Evolutionary conservation across 345 rosid species (phyloP), one percentile per base, ranked within the genome.

Genomic region (Ceriops decandra): DNA sequence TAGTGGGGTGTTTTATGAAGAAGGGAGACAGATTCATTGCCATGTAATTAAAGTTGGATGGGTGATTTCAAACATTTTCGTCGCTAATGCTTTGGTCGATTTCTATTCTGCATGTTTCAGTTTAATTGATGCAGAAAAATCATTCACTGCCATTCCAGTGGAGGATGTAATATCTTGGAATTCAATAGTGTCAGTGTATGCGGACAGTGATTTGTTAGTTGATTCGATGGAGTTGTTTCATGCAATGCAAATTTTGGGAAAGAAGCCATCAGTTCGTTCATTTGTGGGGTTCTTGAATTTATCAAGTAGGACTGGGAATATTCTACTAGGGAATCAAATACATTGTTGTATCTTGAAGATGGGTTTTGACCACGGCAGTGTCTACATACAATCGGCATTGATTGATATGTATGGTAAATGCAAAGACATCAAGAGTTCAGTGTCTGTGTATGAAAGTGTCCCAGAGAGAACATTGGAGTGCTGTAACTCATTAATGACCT

Each of bases 341-440:
- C 93, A 92, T 72, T 80, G 88, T 75, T 84, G n/a, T 77, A 82
- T 85, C 10, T 22, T 69, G 32, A 90, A 90, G 80, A 52, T 78
- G 81, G 95, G 93, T 19, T 81, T 88, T 66, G 77, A 79, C 35
- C 60, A 36, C 35, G 66, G 60, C 17, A 79, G 81, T 77, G 72
- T 82, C 30, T 76, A 86, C 79, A 74, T 86, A 47, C 93, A 86
- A 69, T 92, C 95, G 60, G 90, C 87, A 65, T 53, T 90, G 36
- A 86, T 81, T 67, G 82, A 88, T 71, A 82, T 88, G 90, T 88
- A 87, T 47, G 93, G 97, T 10, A 93, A 93, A 77, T 87, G 96
- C 77, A 74, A 82, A 36, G 90, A 85, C 68, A 76, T 86, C 68
- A 82, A 81, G 69, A 81, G 79, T 76, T 87, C 90, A 3, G 66